Evolutionary conservation across 2,329 filamentous ascomycete genomes (phyloP).

Genomic region (Cadophora malorum): DNA sequence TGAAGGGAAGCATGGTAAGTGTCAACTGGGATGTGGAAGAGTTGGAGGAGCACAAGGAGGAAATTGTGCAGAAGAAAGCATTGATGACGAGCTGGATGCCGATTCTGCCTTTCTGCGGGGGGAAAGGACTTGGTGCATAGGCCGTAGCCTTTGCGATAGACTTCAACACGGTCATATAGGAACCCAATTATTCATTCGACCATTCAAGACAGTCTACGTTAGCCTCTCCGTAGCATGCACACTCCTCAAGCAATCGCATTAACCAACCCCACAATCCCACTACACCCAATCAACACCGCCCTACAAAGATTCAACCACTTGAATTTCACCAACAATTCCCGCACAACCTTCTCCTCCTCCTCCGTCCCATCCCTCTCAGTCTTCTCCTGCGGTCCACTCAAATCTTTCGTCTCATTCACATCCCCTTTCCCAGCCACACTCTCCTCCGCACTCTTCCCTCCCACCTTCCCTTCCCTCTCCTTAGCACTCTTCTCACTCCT

Average conservation of each 20-base stretch:
- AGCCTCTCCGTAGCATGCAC: background rate
- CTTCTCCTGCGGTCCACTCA: conserved; percentile 20
- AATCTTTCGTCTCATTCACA: conserved; percentile 11
- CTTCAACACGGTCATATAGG: no score
- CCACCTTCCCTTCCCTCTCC: background rate
- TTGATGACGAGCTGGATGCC: conserved; percentile 37
- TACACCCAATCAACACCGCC: conserved; percentile 19
- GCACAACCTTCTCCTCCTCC: conserved; percentile 8
- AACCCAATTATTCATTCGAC: no score
- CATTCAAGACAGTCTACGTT: background rate
- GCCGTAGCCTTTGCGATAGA: background rate
- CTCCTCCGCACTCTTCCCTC: conserved; percentile 1
- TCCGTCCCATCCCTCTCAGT: background rate
- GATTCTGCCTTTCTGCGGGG: conserved; percentile 27
- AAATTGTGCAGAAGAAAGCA: conserved; percentile 41
- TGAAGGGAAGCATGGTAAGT: conserved; percentile 45
- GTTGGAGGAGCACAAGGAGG: conserved; percentile 40
- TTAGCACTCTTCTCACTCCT: conserved; percentile 16
- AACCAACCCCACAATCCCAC: conserved; percentile 15
- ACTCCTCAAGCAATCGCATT: conserved; percentile 1
- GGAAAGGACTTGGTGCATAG: conserved; percentile 29
- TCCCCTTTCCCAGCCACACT: conserved; percentile 17
- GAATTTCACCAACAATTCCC: conserved; percentile 15
- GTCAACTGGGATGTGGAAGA: conserved; percentile 49
- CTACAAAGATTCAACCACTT: conserved; percentile 14